These are phyloP conservation scores for Triticum dicoccoides DNA, from an alignment of 176 grass and related monocot genomes.

Conservation along the genomic window DNA sequence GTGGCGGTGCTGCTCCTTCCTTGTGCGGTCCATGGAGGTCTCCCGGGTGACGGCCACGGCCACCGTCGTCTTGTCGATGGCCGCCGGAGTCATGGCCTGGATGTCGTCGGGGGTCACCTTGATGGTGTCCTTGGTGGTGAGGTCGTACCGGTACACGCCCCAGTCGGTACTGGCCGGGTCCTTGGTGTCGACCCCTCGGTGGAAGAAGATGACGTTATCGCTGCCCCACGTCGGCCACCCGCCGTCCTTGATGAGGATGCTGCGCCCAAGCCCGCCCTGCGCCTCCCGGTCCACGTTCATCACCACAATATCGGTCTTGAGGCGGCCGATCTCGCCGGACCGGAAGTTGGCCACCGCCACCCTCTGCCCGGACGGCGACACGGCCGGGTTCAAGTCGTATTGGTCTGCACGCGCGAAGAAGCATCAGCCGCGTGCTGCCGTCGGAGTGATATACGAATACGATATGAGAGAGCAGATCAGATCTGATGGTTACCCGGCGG, in stretches of 20 bases:
- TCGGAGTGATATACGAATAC: no score
- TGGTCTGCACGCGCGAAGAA: no score
- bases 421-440: no score
- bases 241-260: not conserved
- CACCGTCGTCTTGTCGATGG: constrained; percentile 31
- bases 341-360: constrained; percentile 35
- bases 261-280: not conserved
- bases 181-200: not conserved
- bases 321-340: constrained; percentile 36
- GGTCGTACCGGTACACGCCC: constrained; percentile 19
- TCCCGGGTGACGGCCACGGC: constrained; percentile 39
- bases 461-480: no score
- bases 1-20: constrained; percentile 25
- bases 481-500: not conserved
- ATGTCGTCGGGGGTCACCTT: constrained; percentile 8
- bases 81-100: constrained; percentile 43
- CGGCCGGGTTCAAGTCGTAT: constrained; percentile 38
- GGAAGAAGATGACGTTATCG: constrained; percentile 49
- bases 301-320: constrained; percentile 30
- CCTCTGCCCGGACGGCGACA: constrained; percentile 39
- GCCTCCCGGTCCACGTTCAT: constrained; percentile 32
- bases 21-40: no score
- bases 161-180: not conserved
- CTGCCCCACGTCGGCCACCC: constrained; percentile 53
- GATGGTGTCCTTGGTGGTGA: not conserved